Base-by-base conservation (phyloP, 208 protist species). In the Leishmania mexicana region DNA sequence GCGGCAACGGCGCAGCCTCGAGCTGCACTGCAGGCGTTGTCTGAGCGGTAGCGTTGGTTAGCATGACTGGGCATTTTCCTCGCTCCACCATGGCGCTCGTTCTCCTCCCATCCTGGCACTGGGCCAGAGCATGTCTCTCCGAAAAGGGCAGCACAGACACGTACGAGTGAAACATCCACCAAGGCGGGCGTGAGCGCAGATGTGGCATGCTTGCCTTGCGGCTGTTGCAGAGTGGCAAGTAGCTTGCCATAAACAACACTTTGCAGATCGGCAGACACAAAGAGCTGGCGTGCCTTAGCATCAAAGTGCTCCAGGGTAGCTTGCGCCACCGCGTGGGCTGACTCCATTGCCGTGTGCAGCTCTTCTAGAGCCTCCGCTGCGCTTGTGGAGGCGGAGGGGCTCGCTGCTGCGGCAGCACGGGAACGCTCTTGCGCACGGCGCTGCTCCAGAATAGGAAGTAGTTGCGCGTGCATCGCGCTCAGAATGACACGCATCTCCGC, bases 211-310 rank as follows among this genome's bases (percentile, higher is more conserved):
- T 35, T 70, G 35, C 11, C 62, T 35, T 1, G 54, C 24, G 54
- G 21, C 45, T 54, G 77, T n/a, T n/a, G 78, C 74, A 86, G 78
- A 45, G 67, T 54, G 4, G 72, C 42, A 3, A 76, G 54, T 51
- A 89, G 83, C 65, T 86, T 89, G 31, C 71, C 42, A 62, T 84
- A 84, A 0, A 87, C 57, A 40, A 83, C 77, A 2, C 42, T 17
- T 74, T 87, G 81, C 54, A 85, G 53, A 38, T 75, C 53, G 17
- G 78, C 64, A 17, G 83, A 82, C 5, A 68, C 76, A 38, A 53
- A 54, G 21, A 87, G 78, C 0, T 76, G 68, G 72, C 73, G 76
- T n/a, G 64, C 79, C 0, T 53, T 77, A 5, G 35, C 53, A 35
- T 70, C 57, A 38, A 81, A 74, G 45, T 78, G n/a, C 4, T 38